Base-by-base conservation (phyloP, 768 basidiomycete genomes). In the Tylopilus cervinicoccineus region DNA sequence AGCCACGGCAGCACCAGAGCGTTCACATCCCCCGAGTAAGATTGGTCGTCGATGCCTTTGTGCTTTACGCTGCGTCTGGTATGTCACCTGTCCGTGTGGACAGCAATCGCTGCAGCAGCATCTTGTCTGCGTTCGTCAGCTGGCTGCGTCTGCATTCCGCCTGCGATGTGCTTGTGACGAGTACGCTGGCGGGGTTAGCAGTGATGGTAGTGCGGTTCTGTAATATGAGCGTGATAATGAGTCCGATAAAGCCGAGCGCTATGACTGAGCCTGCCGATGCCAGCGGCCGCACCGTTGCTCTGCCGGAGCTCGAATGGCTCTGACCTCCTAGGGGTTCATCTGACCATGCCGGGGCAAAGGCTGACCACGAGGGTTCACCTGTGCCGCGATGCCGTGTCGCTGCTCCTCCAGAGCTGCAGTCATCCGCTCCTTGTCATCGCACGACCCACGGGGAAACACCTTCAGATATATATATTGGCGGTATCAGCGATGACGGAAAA, bases 91-190 rank as follows among this genome's bases (percentile, higher is more conserved):
- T 0, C 19, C 24, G 37, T 23, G 23, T 39, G 22, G 3, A 49
- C 46, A 78, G 83, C 85, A 3, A 67, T 90, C 9, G 85, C n/a
- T n/a, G n/a, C 84, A 0, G 83, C 84, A 0, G 78, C 79, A 19
- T 69, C 81, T 0, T 83, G 65, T 61, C 61, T 88, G 14, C 79
- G 88, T 23, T 80, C 83, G 0, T 47, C 86, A 1, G 77, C 79
- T 1, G 88, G 88, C 1, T 88, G 86, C 47, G 80, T 75, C 1
- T 88, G 91, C 60, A 88, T 88, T 2, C 67, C 90, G n/a, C 80
- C 83, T n/a, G 69, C 75, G 33, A 84, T 89, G 79, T 88, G 78
- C 64, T 62, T n/a, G n/a, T n/a, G n/a, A n/a, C n/a, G n/a, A n/a
- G n/a, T n/a, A 5, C 27, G 9, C 9, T 28, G 5, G 9, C 27